Conservation (phyloP, 768 basidiomycete species). For the Calocera viscosa region DNA sequence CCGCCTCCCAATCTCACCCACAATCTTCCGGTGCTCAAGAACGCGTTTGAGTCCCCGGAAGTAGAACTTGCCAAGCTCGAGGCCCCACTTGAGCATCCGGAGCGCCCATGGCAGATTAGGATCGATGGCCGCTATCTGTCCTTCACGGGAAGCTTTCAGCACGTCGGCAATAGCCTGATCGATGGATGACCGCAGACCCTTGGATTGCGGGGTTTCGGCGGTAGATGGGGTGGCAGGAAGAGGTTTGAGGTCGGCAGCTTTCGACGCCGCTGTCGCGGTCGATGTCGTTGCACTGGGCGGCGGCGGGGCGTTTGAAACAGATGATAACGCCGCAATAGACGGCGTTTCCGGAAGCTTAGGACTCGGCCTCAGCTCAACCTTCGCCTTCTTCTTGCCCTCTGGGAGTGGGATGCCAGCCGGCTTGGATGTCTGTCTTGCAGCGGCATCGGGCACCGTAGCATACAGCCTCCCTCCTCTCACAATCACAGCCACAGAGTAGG, state of each 20-base stretch:
- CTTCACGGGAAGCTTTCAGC: background rate
- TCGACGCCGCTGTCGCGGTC: background rate
- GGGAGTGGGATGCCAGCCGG: background rate
- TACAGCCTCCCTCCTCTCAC: background rate
- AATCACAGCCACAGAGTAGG: background rate
- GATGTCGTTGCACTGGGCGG: too few relatives aligned
- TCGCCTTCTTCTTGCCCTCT: background rate
- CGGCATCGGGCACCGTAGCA: background rate
- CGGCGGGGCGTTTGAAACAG: background rate
- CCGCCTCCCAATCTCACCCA: slow-evolving; percentile 42
- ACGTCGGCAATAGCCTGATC: background rate
- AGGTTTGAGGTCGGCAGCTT: background rate
- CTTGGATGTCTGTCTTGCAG: background rate
- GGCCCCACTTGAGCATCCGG: slow-evolving; percentile 25
- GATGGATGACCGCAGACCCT: background rate
- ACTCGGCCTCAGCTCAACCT: background rate
- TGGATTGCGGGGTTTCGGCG: background rate
- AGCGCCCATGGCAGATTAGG: background rate
- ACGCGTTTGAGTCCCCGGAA: slow-evolving; percentile 62
- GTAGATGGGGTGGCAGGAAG: background rate
- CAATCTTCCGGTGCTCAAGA: slow-evolving; percentile 39
- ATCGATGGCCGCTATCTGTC: background rate
- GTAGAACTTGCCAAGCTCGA: slow-evolving; percentile 67
- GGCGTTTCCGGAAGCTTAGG: background rate
- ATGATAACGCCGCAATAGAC: background rate